Percentiles rank a stretch among this genome's conserved stretches.
Evolutionary conservation across 2,329 filamentous ascomycete genomes (phyloP).

Genomic region (Alternaria conjuncta): DNA sequence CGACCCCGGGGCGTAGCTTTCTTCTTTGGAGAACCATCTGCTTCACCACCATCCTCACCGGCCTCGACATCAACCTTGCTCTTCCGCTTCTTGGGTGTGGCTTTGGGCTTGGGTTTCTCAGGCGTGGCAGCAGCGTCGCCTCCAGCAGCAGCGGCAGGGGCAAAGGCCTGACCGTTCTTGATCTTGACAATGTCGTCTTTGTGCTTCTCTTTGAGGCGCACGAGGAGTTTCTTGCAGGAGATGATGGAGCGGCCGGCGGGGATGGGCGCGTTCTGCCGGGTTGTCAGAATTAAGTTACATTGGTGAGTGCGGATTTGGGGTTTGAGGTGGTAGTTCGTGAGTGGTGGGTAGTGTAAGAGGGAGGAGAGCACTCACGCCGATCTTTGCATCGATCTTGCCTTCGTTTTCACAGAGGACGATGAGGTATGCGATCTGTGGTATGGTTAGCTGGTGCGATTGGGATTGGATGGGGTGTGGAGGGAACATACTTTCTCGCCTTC

Average conservation of each 20-base stretch:
- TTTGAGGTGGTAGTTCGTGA: neutral
- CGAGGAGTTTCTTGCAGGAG: slow-evolving; percentile 35
- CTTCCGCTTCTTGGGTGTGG: slow-evolving; percentile 26
- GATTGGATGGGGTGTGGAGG: neutral
- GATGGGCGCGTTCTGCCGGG: slow-evolving; percentile 25
- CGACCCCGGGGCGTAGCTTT: slow-evolving; percentile 11
- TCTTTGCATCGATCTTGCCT: slow-evolving; percentile 23
- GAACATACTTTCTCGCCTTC: slow-evolving; percentile 28
- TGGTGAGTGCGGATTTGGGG: neutral
- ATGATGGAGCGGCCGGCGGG: slow-evolving; percentile 29
- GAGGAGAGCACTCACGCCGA: slow-evolving; percentile 10
- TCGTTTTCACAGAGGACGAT: slow-evolving; percentile 28
- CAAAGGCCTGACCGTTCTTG: slow-evolving; percentile 16
- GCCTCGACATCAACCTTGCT: slow-evolving; percentile 6
- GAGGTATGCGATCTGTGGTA: slow-evolving; percentile 27
- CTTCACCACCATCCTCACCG: neutral
- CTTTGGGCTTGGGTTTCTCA: slow-evolving; percentile 3
- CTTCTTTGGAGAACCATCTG: slow-evolving; percentile 20
- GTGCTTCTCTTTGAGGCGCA: slow-evolving; percentile 31
- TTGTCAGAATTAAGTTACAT: neutral
- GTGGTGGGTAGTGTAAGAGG: neutral
- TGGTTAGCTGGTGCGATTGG: neutral
- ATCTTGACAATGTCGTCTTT: slow-evolving; percentile 33
- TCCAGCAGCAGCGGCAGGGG: neutral
- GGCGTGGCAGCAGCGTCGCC: neutral